These are phyloP conservation scores for Paramarasmius palmivorus DNA, from an alignment of 1,284 basidiomycete species.

Conservation along the genomic window DNA sequence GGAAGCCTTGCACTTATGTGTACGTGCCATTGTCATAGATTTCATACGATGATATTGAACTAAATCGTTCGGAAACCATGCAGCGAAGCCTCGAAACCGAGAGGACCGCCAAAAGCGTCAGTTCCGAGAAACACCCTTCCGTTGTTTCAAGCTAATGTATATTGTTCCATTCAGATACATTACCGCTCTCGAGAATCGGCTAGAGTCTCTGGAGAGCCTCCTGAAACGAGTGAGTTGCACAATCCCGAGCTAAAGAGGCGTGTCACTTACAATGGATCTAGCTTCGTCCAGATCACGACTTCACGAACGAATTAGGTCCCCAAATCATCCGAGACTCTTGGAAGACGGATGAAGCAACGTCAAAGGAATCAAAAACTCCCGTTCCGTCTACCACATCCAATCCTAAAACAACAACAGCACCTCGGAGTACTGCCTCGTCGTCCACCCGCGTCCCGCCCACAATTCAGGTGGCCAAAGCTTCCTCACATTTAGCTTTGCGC, in stretches of 20 bases:
- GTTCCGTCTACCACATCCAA: neutral
- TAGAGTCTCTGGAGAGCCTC: conserved; percentile 72
- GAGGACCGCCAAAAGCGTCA: conserved; percentile 84
- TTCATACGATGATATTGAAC: conserved; percentile 8
- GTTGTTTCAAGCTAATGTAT: conserved; percentile 8
- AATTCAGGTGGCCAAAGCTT: too few species aligned
- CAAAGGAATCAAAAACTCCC: conserved; percentile 8
- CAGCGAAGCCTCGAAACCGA: conserved; percentile 76
- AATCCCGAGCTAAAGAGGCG: conserved; percentile 1
- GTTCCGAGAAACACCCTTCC: conserved; percentile 24
- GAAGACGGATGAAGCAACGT: conserved; percentile 42
- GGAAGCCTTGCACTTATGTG: conserved; percentile 66
- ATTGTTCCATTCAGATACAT: conserved; percentile 55
- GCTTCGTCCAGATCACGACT: conserved; percentile 71
- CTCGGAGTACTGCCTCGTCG: too few species aligned
- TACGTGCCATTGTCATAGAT: too few species aligned
- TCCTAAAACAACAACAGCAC: neutral
- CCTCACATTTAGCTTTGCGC: too few species aligned
- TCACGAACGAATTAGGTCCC: conserved; percentile 68
- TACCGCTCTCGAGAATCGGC: conserved; percentile 72
- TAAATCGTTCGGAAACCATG: conserved; percentile 9
- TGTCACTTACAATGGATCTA: conserved; percentile 28
- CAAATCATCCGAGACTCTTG: conserved; percentile 72
- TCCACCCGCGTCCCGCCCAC: too few species aligned
- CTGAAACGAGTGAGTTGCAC: conserved; percentile 55